Base-by-base conservation (phyloP, 2,329 filamentous ascomycete species). In the Cryphonectria radicalis region DNA sequence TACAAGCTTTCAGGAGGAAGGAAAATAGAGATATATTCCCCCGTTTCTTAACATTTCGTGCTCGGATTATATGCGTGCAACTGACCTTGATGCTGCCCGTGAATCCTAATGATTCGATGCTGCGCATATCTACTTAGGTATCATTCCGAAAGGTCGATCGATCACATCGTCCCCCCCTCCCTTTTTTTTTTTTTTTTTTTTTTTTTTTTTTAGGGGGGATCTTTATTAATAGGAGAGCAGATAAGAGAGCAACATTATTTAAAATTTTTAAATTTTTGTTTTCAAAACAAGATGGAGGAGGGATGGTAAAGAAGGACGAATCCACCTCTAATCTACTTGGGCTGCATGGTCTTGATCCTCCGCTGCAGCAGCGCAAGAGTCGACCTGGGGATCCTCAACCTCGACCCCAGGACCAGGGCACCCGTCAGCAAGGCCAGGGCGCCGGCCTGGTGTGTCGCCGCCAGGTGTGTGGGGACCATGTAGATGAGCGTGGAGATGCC, bases 401-500 rank as follows among this genome's bases (percentile, higher is more conserved):
- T 87, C 76, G 91, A 94, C 14, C 93, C 93, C 53, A 98, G 84
- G 0, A 98, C 87, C 32, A 97, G 84, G 0, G 91, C 91, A 62
- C 93, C 94, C 0, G 93, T 97, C 73, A 99, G 83, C 28, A 99
- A 84, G 2, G 93, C 93, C 75, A 99, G 83, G 72, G 91, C 93
- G 55, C 96, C 95, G 1, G 96, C 96, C 82, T 99, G 96, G 81
- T 99, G 96, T 10, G 93, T 91, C 3, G 95, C 94, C 0, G 95
- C 96, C 13, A 99, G 84, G 73, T 92, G 91, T 2, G 92, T 92
- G 5, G 97, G 96, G 0, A 99, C 95, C 80, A 99, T 91, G 83
- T 98, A 98, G 77, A 97, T 91, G 72, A 99, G 86, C 0, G 96
- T 99, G 74, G 87, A 90, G 80, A 99, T 97, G 35, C 96, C 96